phyloP scores from a whole-genome alignment of 2,329 filamentous ascomycete genomes.

The Fusarium bulbicola region DNA sequence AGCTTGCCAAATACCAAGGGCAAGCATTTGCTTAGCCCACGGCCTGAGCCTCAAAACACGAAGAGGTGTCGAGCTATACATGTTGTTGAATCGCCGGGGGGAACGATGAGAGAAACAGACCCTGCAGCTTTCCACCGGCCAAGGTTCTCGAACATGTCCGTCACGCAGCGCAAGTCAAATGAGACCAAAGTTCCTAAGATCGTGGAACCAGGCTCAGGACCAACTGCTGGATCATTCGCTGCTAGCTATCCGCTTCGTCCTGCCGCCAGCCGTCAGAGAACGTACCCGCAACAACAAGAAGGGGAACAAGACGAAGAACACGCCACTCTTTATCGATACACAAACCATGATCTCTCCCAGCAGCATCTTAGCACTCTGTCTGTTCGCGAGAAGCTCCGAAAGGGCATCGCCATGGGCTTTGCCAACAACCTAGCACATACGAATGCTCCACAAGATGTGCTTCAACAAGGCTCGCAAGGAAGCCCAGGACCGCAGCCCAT shows the following conservation, averaged over 20 bases:
- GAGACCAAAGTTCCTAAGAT: not conserved
- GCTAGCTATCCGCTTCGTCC: not conserved
- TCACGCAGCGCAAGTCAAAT: not conserved
- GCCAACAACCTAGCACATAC: slow-evolving; percentile 6
- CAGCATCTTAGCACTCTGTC: slow-evolving; percentile 21
- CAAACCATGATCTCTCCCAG: slow-evolving; percentile 16
- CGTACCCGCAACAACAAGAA: not conserved
- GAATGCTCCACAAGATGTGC: not conserved
- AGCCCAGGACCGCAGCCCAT: not conserved
- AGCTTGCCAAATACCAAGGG: not conserved
- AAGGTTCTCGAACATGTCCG: not conserved
- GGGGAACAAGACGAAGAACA: not conserved
- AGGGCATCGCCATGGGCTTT: slow-evolving; percentile 33
- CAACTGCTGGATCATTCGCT: no score
- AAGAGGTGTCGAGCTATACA: slow-evolving; percentile 18
- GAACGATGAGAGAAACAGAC: slow-evolving; percentile 18
- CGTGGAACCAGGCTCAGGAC: not conserved
- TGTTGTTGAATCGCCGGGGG: slow-evolving; percentile 27
- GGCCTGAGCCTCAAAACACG: not conserved
- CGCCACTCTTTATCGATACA: not conserved
- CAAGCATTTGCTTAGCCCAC: slow-evolving; percentile 29
- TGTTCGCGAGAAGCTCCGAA: slow-evolving; percentile 29
- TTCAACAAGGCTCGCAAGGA: not conserved
- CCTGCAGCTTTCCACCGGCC: not conserved
- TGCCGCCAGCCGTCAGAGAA: not conserved